Base-by-base conservation (phyloP, 2,329 filamentous ascomycete genomes). In the Teratosphaeriaceae sp. region DNA sequence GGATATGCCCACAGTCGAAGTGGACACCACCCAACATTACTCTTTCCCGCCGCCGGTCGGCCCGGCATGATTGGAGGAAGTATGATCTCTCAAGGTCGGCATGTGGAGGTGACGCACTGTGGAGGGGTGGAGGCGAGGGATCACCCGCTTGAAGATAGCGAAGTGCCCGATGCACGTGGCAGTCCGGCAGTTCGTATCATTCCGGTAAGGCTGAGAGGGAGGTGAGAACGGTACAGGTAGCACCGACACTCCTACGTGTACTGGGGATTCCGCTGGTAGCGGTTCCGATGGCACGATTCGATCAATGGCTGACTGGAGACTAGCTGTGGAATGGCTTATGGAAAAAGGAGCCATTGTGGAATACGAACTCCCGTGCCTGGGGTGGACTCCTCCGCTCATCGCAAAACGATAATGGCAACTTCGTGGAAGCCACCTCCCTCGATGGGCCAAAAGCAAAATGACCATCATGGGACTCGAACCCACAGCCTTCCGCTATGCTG, bases 381-480 rank as follows among this genome's bases (percentile, higher is more conserved):
- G n/a, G n/a, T n/a, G 8, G 24, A 27, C 24, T 27, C 8, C 24
- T 8, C 24, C 8, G 8, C 24, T 27, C 24, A 27, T 8, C 8
- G 24, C 24, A 8, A 27, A 8, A 27, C 24, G 24, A 27, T 27
- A 27, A 8, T 27, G n/a, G n/a, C n/a, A n/a, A n/a, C n/a, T n/a
- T n/a, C n/a, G n/a, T n/a, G n/a, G n/a, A n/a, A n/a, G n/a, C n/a
- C n/a, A n/a, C n/a, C n/a, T n/a, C n/a, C n/a, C n/a, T n/a, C n/a
- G n/a, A n/a, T n/a, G n/a, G n/a, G n/a, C n/a, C n/a, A n/a, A n/a
- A n/a, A 15, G 29, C 15, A 18, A 15, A 38, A 24, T 45, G 45
- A 53, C 45, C 51, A 48, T 42, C 52, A 50, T 50, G 49, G 52
- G 52, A 55, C 51, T 55, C 52, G 51, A 52, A 55, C 52, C 52